Evolutionary conservation across 2,329 filamentous ascomycete species (phyloP), one percentile per base, ranked within the genome.

Genomic region (Scedosporium minutisporum): DNA sequence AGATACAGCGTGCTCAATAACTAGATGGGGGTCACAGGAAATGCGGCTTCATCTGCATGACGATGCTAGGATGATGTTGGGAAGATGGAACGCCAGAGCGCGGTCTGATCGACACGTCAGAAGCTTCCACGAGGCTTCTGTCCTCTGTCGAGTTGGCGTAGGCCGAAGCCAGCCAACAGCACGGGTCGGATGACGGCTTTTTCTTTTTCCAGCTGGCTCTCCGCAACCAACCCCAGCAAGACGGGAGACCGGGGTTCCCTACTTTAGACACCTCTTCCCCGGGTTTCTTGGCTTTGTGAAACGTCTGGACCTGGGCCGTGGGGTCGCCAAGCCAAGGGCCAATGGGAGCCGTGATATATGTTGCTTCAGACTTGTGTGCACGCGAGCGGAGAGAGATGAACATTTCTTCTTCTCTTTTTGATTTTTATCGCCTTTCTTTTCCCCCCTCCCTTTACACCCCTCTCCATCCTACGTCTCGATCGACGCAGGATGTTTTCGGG

Each of bases 71-170:
- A 23, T 27, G 51, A 27, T 25, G 51, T 55, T 55, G 51, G 51
- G 51, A 18, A 27, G 51, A 55, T 55, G 27, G 25, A 41, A 58
- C 27, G 55, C 55, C 55, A 58, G 55, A 58, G 55, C 55, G 55
- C 33, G 23, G 55, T 58, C 14, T 58, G 55, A 58, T 58, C 55
- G 55, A 58, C 55, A 27, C 55, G n/a, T 58, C 55, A 41, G 33
- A 58, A 58, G 55, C 55, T 58, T 58, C 55, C 55, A 58, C 25
- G 27, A 58, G 55, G 55, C 55, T 58, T 55, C 51, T 9, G 18
- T 14, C 51, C 10, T 21, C 48, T 27, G 6, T 25, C 23, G n/a
- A 27, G 18, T 6, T 18, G 18, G 18, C 51, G 23, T 23, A 4
- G 18, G 51, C 21, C 21, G 23, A 14, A 23, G 12, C 16, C 51